Conservation (phyloP, 164 flowering plant species). For the Vitis amurensis region DNA sequence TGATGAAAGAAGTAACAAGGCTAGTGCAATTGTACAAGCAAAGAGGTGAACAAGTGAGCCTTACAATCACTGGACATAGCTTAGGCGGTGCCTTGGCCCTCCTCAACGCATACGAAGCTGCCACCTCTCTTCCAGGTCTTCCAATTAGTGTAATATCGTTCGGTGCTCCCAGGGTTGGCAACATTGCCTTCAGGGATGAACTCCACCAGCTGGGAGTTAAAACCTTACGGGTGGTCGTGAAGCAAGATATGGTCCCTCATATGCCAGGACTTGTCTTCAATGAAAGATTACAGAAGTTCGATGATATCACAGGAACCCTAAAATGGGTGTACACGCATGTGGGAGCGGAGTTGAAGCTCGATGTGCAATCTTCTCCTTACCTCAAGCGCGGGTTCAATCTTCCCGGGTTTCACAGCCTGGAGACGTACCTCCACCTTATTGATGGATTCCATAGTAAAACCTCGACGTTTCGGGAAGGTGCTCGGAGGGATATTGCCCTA, state of each 20-base stretch:
- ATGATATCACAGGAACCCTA: constrained; percentile 28
- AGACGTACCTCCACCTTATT: no score
- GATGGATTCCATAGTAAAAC: no score
- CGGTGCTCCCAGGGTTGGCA: constrained; percentile 52
- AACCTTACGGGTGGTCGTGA: constrained; percentile 33
- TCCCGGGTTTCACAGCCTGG: constrained; percentile 31
- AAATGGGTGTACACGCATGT: constrained; percentile 56
- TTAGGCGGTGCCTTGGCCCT: constrained; percentile 40
- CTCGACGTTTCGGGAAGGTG: no score
- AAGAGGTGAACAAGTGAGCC: constrained; percentile 42
- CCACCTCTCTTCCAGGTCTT: constrained; percentile 22
- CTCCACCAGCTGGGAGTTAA: constrained; percentile 41
- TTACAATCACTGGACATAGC: constrained; percentile 60
- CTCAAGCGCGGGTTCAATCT: constrained; percentile 35
- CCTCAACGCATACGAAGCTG: constrained; percentile 34
- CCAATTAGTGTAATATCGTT: constrained; percentile 42
- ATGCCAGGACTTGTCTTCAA: constrained; percentile 48
- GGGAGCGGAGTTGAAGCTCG: constrained; percentile 48
- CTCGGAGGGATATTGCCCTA: no score
- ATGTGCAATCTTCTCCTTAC: constrained; percentile 33
- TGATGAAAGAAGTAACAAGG: constrained; percentile 35
- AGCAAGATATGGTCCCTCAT: constrained; percentile 49
- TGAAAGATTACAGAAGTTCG: constrained; percentile 29
- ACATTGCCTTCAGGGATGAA: constrained; percentile 36
- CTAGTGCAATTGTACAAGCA: constrained; percentile 25